Base-by-base conservation (phyloP, 495 filamentous ascomycete genomes). In the Penicillium alfredii region DNA sequence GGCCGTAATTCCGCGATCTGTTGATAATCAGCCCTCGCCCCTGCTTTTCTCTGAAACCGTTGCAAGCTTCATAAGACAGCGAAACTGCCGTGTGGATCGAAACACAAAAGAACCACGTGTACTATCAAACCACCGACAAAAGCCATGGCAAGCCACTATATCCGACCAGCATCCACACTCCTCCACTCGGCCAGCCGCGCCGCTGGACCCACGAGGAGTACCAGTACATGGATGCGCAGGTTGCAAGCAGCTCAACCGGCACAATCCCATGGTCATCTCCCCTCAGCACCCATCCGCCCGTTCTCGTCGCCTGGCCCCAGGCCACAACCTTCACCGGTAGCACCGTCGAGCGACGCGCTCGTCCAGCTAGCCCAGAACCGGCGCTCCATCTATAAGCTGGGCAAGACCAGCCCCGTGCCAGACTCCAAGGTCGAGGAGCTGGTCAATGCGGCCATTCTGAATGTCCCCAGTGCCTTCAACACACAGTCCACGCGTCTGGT, bases 271-370 rank as follows among this genome's bases (percentile, higher is more conserved):
- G n/a, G n/a, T n/a, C n/a, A n/a, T 44, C 20, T 56, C 61, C 12
- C 45, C 41, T 24, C 42, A 46, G 4, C 39, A 63, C 14, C 56
- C 55, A 33, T 55, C 63, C 40, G 66, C 4, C 77, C 80, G 63
- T 80, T 22, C 78, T 82, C 33, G 74, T 66, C 81, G 74, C 82
- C 41, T 69, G 61, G 70, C 73, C 82, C 17, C 54, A 33, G 38
- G 8, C 25, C 30, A 17, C 40, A 26, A 8, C n/a, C 40, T 17
- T 26, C 40, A 29, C 24, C 40, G 40, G 35, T 47, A 35, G 52
- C 47, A 35, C 51, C 58, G 30, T 34, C 53, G 18, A 55, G 55
- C 19, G 55, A 62, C 11, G 27, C 53, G 30, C 63, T 73, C 35
- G 42, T 71, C 38, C 41, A 58, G 8, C 50, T 66, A 7, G 64